These are phyloP conservation scores for Ceratocystiopsis minuta DNA, from an alignment of 2,329 filamentous ascomycete species.

Conservation along the genomic window DNA sequence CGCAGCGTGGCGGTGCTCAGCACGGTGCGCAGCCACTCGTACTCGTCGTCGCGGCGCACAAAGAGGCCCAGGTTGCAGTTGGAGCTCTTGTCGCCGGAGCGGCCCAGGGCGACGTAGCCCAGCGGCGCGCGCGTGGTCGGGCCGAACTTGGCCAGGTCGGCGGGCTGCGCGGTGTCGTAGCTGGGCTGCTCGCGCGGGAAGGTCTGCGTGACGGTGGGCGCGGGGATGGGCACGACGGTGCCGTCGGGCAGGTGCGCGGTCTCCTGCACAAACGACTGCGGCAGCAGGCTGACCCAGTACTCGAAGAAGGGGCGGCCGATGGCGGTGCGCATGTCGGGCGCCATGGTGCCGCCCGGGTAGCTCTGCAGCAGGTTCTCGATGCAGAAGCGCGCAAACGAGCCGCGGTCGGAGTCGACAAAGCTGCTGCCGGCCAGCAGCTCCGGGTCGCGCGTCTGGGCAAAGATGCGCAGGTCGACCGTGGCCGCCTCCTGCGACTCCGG, in stretches of 20 bases:
- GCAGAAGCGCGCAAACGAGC: constrained; percentile 10
- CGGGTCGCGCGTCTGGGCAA: constrained; percentile 21
- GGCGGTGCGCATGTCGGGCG: constrained; percentile 12
- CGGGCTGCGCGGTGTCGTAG: neutral
- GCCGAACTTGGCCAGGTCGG: constrained; percentile 1
- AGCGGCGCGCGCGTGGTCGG: constrained; percentile 4
- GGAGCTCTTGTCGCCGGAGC: constrained; percentile 18
- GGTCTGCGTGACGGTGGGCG: constrained; percentile 10
- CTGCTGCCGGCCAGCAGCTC: constrained; percentile 10
- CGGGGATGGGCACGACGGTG: constrained; percentile 9
- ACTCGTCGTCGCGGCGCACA: constrained; percentile 20
- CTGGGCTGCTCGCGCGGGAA: constrained; percentile 9
- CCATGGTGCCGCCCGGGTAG: constrained; percentile 11
- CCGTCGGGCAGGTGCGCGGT: constrained; percentile 10
- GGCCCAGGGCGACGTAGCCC: constrained; percentile 4
- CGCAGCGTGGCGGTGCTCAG: constrained; percentile 20
- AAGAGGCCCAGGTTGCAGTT: constrained; percentile 19
- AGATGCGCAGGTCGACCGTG: constrained; percentile 19
- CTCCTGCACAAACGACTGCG: constrained; percentile 12
- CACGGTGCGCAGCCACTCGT: constrained; percentile 19
- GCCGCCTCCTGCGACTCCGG: constrained; percentile 16
- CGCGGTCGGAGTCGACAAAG: constrained; percentile 10
- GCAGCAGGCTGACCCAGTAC: constrained; percentile 12
- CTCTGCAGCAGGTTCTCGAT: constrained; percentile 7
- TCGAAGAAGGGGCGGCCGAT: constrained; percentile 12